Evolutionary conservation across 169 alveolate species (phyloP), one percentile per base, ranked within the genome.

Genomic region (Plasmodium blacklocki): DNA sequence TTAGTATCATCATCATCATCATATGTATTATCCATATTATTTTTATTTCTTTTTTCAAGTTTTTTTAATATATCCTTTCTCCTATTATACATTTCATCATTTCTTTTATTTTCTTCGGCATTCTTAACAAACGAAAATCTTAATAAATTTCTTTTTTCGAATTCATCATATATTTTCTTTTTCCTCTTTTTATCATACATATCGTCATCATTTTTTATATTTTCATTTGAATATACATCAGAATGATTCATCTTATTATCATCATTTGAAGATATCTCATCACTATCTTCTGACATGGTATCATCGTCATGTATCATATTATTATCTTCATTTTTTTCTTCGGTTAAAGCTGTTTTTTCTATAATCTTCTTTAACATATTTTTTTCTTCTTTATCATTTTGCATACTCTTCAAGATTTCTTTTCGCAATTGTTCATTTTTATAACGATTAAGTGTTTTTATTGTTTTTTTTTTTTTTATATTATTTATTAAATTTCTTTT

Each of bases 401-500:
- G 80, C 21, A 80, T 52, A 18, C 74, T 67, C 19, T 62, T 67
- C 6, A 80, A 9, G 45, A 80, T 80, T 72, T 80, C 64, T 47
- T 80, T 80, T 71, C 52, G 54, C 4, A 80, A 18, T 71, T 68
- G 83, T 52, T 80, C 90, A 56, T 80, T 80, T 45, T 80, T 80
- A 62, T 80, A 80, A 23, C 83, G 59, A 56, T 80, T 80, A 15
- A 80, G 72, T 15, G 70, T 23, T 11, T 52, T 58, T n/a, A 80
- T 39, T n/a, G 73, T 62, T 56, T 80, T 80, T 62, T 73, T 66
- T 62, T 68, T 80, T 59, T 78, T 78, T 29, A 80, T 80, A 49
- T 80, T 68, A 62, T 58, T 80, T 80, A 66, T 68, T 32, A 80
- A 2, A 71, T 80, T 66, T 71, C 90, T 80, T 60, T 80, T 80